Evolutionary conservation across 2,329 filamentous ascomycete species (phyloP), one percentile per base, ranked within the genome.

Genomic region (Verticillium alfalfae): DNA sequence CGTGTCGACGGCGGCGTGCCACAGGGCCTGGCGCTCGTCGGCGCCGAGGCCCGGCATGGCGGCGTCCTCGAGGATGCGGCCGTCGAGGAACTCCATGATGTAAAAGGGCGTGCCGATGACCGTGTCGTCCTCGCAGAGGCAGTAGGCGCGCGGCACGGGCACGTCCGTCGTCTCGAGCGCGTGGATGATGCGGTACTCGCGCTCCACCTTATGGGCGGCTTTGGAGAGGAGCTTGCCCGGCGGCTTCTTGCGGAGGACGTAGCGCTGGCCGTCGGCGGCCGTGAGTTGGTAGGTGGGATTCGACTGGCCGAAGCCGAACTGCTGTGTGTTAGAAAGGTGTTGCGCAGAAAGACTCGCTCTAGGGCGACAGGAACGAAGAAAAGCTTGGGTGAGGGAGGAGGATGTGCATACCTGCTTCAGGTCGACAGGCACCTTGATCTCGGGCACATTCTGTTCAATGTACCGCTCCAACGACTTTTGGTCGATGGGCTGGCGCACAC

Each of bases 251-350:
- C 95, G 92, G 80, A 98, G 85, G 38, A 99, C 95, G 78, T 89
- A 97, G 72, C 88, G 87, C 67, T 80, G 75, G 59, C 88, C 86
- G 72, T 87, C 82, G 66, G 86, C 81, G 59, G 88, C 88, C 16
- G 88, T 96, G 71, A 98, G 83, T 71, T 94, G 92, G 78, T 98
- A 99, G 2, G 95, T 99, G 55, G 95, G 95, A 74, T 98, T 99
- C 62, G 92, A 97, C 78, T 98, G 95, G 63, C 95, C 95, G 74
- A 96, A 98, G 70, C 93, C 92, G 73, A 98, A 99, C 91, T 98
- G 70, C 16, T 34, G 9, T 16, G 18, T 45, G 56, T 63, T 31
- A 61, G 59, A 34, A 31, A 9, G 5, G 9, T 22, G 18, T 26
- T 18, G 39, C 38, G 38, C 10, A 45, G 13, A 4, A 18, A 9